A percentile compares a stretch with the other conserved stretches of the same genome.
Conservation (phyloP, 495 filamentous ascomycete species). For the Trichoderma virens region DNA sequence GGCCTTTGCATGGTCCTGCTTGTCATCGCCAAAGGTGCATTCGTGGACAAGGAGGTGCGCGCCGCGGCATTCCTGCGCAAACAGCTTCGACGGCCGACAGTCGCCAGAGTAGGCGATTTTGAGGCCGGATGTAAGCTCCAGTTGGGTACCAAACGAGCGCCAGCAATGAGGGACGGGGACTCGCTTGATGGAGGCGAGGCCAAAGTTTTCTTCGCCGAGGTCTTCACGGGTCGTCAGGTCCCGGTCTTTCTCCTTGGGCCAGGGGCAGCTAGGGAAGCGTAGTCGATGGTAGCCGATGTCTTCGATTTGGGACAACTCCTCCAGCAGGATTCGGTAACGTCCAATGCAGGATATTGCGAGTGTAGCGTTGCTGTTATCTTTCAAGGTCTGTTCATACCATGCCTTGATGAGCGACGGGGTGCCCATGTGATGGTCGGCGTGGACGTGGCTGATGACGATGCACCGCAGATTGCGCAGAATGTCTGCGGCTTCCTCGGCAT, state of each 20-base stretch:
- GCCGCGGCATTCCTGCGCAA: slow-evolving; percentile 61
- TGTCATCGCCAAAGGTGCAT: slow-evolving; percentile 87
- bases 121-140: slow-evolving; percentile 72
- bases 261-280: slow-evolving; percentile 19
- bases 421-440: slow-evolving; percentile 95
- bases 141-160: slow-evolving; percentile 63
- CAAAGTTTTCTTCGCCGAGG: slow-evolving; percentile 17
- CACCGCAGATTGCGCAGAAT: slow-evolving; percentile 69
- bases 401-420: slow-evolving; percentile 68
- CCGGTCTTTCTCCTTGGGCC: slow-evolving; percentile 5
- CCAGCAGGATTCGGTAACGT: slow-evolving; percentile 60
- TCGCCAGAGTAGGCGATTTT: slow-evolving; percentile 91
- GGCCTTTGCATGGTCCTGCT: slow-evolving; percentile 64
- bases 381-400: slow-evolving; percentile 48
- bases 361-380: slow-evolving; percentile 18
- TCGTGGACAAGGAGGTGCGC: slow-evolving; percentile 87
- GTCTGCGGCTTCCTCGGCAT: slow-evolving; percentile 50
- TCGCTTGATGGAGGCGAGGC: slow-evolving; percentile 46
- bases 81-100: slow-evolving; percentile 66
- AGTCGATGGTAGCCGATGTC: slow-evolving; percentile 58
- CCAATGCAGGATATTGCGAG: slow-evolving; percentile 9
- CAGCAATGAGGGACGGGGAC: slow-evolving; percentile 68
- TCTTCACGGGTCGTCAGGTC: background rate
- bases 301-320: slow-evolving; percentile 72
- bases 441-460: slow-evolving; percentile 91